Evolutionary conservation across 2,329 filamentous ascomycete genomes (phyloP).

Genomic region (Pseudonectria buxi): DNA sequence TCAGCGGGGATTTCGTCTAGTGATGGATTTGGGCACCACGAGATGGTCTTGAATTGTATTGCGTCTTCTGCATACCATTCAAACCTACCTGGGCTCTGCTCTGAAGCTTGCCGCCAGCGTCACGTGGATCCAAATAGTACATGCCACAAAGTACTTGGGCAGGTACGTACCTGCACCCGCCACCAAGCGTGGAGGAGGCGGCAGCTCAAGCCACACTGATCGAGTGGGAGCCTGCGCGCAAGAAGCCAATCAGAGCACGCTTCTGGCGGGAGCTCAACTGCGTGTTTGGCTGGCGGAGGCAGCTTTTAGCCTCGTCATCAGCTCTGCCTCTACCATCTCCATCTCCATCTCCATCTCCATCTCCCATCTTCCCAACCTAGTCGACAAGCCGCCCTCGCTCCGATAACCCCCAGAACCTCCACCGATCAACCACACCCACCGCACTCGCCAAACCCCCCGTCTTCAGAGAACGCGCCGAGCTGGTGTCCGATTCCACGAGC

Average conservation of each 20-base stretch:
- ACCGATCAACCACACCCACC: conserved; percentile 16
- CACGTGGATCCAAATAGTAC: no score
- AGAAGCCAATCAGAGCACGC: conserved; percentile 21
- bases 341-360: no score
- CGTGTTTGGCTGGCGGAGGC: conserved; percentile 31
- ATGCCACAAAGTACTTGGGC: no score
- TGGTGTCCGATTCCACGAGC: conserved; percentile 8
- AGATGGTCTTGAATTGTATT: no score
- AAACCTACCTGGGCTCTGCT: no score
- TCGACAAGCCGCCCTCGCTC: conserved; percentile 1
- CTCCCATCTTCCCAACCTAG: no score
- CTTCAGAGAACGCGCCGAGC: not conserved
- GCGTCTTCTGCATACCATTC: no score
- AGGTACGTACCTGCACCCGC: not conserved
- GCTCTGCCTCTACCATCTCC: conserved; percentile 27
- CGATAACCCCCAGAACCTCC: conserved; percentile 14
- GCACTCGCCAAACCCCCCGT: not conserved
- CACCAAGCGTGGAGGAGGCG: conserved; percentile 15
- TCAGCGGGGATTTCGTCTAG: no score
- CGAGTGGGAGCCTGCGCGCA: conserved; percentile 8
- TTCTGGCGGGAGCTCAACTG: conserved; percentile 15
- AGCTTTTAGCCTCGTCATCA: conserved; percentile 52
- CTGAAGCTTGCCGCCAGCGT: no score
- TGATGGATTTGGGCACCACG: no score
- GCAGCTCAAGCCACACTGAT: conserved; percentile 12